Conservation (phyloP, 225 moss, liverwort and hornwort genomes). For the Marchantia polymorpha region DNA sequence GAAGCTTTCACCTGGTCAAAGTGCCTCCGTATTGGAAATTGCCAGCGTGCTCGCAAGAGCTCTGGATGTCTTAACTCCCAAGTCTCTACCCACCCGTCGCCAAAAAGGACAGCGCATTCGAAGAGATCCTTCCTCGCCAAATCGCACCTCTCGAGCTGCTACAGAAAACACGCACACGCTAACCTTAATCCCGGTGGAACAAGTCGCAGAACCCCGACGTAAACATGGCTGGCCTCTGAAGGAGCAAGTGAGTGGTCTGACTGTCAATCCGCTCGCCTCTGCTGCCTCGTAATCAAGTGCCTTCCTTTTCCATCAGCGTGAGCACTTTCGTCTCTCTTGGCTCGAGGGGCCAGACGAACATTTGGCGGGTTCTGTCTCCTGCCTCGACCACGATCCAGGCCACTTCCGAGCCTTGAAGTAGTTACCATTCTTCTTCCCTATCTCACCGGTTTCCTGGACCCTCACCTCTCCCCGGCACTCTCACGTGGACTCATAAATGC, state of each 20-base stretch:
- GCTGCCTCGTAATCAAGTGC: background rate
- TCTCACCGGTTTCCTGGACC: background rate
- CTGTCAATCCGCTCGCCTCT: background rate
- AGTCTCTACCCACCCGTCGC: background rate
- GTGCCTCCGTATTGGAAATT: background rate
- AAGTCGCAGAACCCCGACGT: background rate
- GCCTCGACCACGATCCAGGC: background rate
- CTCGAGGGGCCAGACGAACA: background rate
- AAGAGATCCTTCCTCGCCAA: background rate
- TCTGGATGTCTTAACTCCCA: background rate
- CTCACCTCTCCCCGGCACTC: background rate
- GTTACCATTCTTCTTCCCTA: slow-evolving; percentile 3
- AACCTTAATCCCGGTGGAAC: background rate
- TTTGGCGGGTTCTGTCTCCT: background rate
- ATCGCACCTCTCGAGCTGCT: background rate
- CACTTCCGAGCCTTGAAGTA: background rate
- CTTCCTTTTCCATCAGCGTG: background rate
- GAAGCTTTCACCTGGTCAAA: background rate
- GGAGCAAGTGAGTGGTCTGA: background rate
- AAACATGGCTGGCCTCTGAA: background rate
- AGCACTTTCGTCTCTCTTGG: background rate
- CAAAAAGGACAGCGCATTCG: background rate
- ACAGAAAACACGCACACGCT: background rate
- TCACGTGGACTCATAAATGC: slow-evolving; percentile 5
- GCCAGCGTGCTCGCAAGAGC: background rate